phyloP scores from a whole-genome alignment of 106 monocot genomes.

The Xerophyta viscosa region DNA sequence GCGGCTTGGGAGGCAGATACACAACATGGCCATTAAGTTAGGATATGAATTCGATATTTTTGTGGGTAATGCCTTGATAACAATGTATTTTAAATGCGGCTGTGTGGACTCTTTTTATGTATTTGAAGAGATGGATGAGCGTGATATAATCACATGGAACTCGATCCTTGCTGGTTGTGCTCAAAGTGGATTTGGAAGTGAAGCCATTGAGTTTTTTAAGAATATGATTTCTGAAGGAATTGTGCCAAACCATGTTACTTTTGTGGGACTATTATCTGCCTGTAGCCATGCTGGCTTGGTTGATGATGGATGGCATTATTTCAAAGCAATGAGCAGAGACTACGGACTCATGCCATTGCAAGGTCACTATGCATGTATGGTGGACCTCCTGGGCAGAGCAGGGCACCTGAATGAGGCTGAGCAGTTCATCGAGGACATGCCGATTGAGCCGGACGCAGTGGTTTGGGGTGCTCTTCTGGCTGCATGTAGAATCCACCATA shows the following conservation, averaged over 20 bases:
- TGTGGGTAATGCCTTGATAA: slow-evolving; percentile 42
- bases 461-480: slow-evolving; percentile 57
- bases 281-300: slow-evolving; percentile 69
- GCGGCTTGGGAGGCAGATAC: slow-evolving; percentile 32
- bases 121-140: slow-evolving; percentile 38
- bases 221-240: slow-evolving; percentile 35
- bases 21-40: slow-evolving; percentile 24
- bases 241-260: slow-evolving; percentile 40
- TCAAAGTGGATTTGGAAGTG: slow-evolving; percentile 39
- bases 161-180: slow-evolving; percentile 40
- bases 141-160: slow-evolving; percentile 48
- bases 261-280: slow-evolving; percentile 38
- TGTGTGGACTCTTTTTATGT: slow-evolving; percentile 32
- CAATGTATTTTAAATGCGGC: slow-evolving; percentile 70
- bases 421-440: slow-evolving; percentile 46
- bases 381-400: slow-evolving; percentile 61
- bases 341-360: slow-evolving; percentile 36
- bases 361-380: slow-evolving; percentile 52
- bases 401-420: slow-evolving; percentile 45
- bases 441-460: slow-evolving; percentile 50
- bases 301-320: slow-evolving; percentile 31
- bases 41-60: slow-evolving; percentile 32
- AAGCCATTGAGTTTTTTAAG: slow-evolving; percentile 42
- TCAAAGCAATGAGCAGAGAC: slow-evolving; percentile 43
- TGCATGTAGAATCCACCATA: slow-evolving; percentile 42